Conservation (phyloP, 1,284 basidiomycete species). For the Pseudozyma thailandica region DNA sequence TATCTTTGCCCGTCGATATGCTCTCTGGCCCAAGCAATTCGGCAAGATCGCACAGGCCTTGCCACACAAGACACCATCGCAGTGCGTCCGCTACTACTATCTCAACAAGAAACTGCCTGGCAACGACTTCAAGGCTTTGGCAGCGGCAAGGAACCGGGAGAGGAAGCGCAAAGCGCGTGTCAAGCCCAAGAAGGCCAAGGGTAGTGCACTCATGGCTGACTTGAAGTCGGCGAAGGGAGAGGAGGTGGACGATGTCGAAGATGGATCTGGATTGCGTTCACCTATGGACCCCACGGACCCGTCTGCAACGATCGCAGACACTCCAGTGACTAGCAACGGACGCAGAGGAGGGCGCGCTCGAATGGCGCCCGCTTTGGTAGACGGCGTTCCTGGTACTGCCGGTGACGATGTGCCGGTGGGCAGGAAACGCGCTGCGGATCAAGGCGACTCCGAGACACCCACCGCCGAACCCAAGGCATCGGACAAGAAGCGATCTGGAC, state of each 20-base stretch:
- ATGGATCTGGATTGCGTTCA: conserved; percentile 36
- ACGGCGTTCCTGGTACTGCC: conserved; percentile 1
- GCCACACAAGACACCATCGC: conserved; percentile 83
- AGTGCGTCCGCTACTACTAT: conserved; percentile 95
- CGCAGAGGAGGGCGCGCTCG: conserved; percentile 26
- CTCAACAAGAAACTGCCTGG: conserved; percentile 81
- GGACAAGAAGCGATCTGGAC: conserved; percentile 25
- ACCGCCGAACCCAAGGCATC: conserved; percentile 12
- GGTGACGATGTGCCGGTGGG: conserved; percentile 12
- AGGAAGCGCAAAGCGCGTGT: conserved; percentile 61
- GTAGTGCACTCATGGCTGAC: conserved; percentile 67
- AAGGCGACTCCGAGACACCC: conserved; percentile 10
- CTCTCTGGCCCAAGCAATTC: conserved; percentile 90
- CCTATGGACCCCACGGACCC: conserved; percentile 32
- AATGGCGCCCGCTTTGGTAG: conserved; percentile 8
- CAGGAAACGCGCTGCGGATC: conserved; percentile 37
- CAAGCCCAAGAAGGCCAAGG: conserved; percentile 67
- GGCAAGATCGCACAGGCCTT: conserved; percentile 83
- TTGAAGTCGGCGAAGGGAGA: conserved; percentile 64
- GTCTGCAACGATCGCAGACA: conserved; percentile 9
- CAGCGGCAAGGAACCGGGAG: conserved; percentile 61
- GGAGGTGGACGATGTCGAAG: conserved; percentile 63
- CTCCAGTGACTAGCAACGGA: conserved; percentile 9
- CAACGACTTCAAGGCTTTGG: conserved; percentile 65
- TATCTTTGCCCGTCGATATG: conserved; percentile 83